Evolutionary conservation across 805 yeast genomes (phyloP).

Genomic region (Yarrowia sp.): DNA sequence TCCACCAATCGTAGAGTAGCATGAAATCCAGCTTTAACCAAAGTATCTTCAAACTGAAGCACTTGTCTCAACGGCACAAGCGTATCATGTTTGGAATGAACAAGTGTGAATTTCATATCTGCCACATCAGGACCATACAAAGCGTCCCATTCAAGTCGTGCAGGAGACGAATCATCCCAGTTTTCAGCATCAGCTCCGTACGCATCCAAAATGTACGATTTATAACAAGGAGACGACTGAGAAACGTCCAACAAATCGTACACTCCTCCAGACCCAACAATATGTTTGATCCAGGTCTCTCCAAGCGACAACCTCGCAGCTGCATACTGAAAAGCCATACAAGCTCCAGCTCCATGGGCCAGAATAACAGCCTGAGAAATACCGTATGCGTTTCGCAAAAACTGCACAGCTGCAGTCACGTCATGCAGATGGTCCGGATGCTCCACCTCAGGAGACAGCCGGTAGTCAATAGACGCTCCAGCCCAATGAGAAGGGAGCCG

Average conservation of each 20-base stretch:
- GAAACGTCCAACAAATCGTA: constrained; percentile 28
- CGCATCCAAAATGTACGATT: constrained; percentile 26
- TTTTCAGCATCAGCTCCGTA: constrained; percentile 27
- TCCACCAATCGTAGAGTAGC: constrained; percentile 26
- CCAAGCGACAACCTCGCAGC: constrained; percentile 26
- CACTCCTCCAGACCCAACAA: constrained; percentile 29
- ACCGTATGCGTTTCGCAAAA: constrained; percentile 32
- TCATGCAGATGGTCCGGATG: constrained; percentile 67
- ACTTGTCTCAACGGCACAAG: constrained; percentile 28
- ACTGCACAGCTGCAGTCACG: constrained; percentile 46
- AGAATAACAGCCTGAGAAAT: constrained; percentile 42
- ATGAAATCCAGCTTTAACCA: constrained; percentile 23
- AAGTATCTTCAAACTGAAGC: constrained; percentile 27
- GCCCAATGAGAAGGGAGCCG: constrained; percentile 35
- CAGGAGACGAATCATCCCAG: constrained; percentile 29
- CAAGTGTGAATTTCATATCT: constrained; percentile 26
- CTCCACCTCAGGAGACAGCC: constrained; percentile 58
- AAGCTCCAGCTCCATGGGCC: constrained; percentile 86
- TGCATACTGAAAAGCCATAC: constrained; percentile 54
- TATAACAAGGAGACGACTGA: constrained; percentile 18
- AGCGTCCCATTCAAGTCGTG: constrained; percentile 28
- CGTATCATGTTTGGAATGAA: constrained; percentile 28
- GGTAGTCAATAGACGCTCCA: constrained; percentile 55
- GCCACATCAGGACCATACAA: constrained; percentile 22
- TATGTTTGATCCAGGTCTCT: constrained; percentile 28